phyloP scores from a whole-genome alignment of 495 filamentous ascomycete species.

The Talaromyces ruber region DNA sequence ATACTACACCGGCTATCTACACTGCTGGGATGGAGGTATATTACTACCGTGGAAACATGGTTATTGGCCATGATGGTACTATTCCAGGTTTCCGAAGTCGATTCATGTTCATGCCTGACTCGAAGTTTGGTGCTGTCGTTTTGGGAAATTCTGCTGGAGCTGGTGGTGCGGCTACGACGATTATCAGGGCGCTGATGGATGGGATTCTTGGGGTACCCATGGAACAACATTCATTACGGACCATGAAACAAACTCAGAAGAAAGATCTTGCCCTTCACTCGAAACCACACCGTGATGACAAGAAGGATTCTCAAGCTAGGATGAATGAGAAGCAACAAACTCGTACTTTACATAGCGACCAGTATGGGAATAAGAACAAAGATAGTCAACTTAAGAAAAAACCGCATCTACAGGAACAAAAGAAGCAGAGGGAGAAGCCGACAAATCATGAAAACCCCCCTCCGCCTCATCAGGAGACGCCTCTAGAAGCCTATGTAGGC shows the following conservation, averaged over 20 bases:
- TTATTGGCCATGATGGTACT: constrained; percentile 11
- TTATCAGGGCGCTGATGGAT: constrained; percentile 10
- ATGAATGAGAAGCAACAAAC: background rate
- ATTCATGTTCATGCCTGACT: constrained; percentile 13
- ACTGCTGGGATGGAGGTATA: constrained; percentile 13
- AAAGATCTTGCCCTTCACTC: background rate
- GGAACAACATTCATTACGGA: background rate
- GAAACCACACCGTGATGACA: background rate
- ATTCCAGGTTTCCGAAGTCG: constrained; percentile 11
- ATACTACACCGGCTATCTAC: constrained; percentile 12
- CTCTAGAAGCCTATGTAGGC: constrained; percentile 8
- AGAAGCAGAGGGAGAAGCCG: background rate
- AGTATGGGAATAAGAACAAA: background rate
- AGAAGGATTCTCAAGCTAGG: background rate
- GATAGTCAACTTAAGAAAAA: background rate
- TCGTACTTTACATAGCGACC: background rate
- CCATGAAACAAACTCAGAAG: background rate
- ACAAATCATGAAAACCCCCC: background rate
- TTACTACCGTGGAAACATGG: constrained; percentile 13
- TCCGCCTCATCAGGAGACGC: background rate
- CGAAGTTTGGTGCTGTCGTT: constrained; percentile 11
- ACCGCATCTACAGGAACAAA: background rate
- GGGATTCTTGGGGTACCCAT: constrained; percentile 5
- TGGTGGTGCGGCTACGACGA: background rate
- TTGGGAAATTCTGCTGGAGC: constrained; percentile 10